A percentile compares a stretch with the other conserved stretches of the same genome.
Conservation (phyloP, 1,139 yeast species). For the Yamadazyma atlantica region DNA sequence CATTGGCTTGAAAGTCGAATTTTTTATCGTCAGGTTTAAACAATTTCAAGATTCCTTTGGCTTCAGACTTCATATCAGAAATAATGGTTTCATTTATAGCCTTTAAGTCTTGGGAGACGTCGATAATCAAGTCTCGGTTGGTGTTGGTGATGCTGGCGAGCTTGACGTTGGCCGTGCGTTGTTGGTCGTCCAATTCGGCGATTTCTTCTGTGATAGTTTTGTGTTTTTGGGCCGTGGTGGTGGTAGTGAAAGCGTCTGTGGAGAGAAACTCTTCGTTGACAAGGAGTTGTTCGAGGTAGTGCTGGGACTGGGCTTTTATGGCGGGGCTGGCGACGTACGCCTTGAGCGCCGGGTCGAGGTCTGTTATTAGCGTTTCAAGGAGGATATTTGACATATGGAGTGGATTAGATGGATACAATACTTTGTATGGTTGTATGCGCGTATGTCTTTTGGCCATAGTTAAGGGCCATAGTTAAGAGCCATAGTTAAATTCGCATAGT, state of each 20-base stretch:
- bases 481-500: too few species aligned
- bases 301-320: neutral
- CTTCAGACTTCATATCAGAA: slow-evolving; percentile 22
- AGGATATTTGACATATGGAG: slow-evolving; percentile 22
- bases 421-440: too few species aligned
- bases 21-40: slow-evolving; percentile 12
- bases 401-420: too few species aligned
- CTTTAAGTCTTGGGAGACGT: slow-evolving; percentile 33
- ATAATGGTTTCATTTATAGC: slow-evolving; percentile 23
- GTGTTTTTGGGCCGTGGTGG: slow-evolving; percentile 10
- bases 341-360: slow-evolving; percentile 14
- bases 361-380: slow-evolving; percentile 19
- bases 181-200: slow-evolving; percentile 43
- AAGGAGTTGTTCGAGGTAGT: slow-evolving; percentile 12
- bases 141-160: slow-evolving; percentile 35
- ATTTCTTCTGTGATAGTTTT: slow-evolving; percentile 45
- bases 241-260: slow-evolving; percentile 40
- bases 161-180: slow-evolving; percentile 29
- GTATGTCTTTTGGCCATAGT: too few species aligned
- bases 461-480: too few species aligned
- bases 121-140: slow-evolving; percentile 42
- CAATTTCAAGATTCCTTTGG: slow-evolving; percentile 19
- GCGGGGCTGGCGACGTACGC: slow-evolving; percentile 1
- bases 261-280: slow-evolving; percentile 43
- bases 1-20: slow-evolving; percentile 20